Evolutionary conservation across 2,329 filamentous ascomycete genomes (phyloP).

Genomic region (Fonsecaea nubica): DNA sequence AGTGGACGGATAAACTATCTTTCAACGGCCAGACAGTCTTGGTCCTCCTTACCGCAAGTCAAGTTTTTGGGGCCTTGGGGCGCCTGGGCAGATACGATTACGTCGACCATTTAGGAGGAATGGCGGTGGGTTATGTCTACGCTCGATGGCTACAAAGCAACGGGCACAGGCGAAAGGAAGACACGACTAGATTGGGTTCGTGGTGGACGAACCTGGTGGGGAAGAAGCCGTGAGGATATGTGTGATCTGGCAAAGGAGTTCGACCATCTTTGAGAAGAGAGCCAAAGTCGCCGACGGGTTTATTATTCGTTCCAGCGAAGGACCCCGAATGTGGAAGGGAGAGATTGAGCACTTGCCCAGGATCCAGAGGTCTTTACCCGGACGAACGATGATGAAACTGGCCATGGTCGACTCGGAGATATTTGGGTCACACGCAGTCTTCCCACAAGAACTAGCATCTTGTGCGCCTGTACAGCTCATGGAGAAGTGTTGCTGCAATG

Average conservation of each 20-base stretch:
- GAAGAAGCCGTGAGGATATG: constrained; percentile 10
- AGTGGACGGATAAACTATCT: constrained; percentile 50
- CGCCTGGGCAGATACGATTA: constrained; percentile 48
- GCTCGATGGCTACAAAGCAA: constrained; percentile 37
- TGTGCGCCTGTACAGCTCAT: background rate
- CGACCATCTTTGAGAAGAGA: background rate
- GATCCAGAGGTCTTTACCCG: background rate
- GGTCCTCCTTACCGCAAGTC: constrained; percentile 46
- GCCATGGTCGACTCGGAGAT: background rate
- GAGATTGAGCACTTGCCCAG: background rate
- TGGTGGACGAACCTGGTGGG: constrained; percentile 15
- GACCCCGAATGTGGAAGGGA: background rate
- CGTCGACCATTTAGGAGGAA: constrained; percentile 53
- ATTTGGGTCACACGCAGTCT: background rate
- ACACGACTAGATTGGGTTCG: constrained; percentile 1
- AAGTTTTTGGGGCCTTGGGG: constrained; percentile 45
- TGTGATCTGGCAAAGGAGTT: background rate
- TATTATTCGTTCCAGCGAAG: background rate
- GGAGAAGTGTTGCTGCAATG: background rate
- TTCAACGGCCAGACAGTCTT: constrained; percentile 51
- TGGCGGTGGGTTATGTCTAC: constrained; percentile 46
- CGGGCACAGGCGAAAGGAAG: constrained; percentile 16
- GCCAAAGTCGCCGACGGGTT: background rate
- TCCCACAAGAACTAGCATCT: background rate
- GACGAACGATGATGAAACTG: background rate